Evolutionary conservation across 371 early-diverging fungal species (phyloP).

Genomic region (Amoeboaphelidium occidentale): DNA sequence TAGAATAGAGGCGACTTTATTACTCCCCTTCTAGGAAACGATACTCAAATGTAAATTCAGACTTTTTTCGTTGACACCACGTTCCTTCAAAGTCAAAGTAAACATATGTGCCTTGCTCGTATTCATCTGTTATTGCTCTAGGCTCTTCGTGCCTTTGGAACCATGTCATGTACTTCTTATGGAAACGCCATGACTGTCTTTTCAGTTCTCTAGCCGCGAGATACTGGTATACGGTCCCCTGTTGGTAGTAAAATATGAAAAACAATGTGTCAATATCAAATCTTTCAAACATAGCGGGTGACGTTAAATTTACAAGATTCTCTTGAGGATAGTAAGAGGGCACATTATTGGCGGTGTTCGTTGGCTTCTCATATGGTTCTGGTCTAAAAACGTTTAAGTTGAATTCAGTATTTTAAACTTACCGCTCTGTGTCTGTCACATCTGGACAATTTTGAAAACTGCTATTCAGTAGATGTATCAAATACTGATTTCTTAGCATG

Average conservation of each 20-base stretch:
- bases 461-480: not conserved
- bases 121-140: conserved; percentile 82
- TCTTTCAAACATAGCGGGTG: conserved; percentile 57
- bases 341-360: not conserved
- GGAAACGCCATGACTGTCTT: conserved; percentile 94
- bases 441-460: not conserved
- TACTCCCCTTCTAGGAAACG: conserved; percentile 56
- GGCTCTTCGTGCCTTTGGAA: conserved; percentile 98
- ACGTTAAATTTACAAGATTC: conserved; percentile 54
- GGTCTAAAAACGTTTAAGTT: too few relatives aligned
- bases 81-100: conserved; percentile 97
- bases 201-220: conserved; percentile 89
- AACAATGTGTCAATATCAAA: conserved; percentile 93
- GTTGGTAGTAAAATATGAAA: conserved; percentile 94
- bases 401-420: not conserved
- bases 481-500: not conserved
- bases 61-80: conserved; percentile 95
- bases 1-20: too few relatives aligned
- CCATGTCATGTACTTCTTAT: conserved; percentile 96
- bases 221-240: conserved; percentile 88
- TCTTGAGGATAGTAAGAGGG: conserved; percentile 56
- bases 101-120: conserved; percentile 93
- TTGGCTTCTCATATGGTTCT: not conserved
- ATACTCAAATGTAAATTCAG: conserved; percentile 79
- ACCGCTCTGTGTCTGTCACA: not conserved